Evolutionary conservation across 345 rosid genomes (phyloP), one percentile per base, ranked within the genome.

Genomic region (Populus simonii): DNA sequence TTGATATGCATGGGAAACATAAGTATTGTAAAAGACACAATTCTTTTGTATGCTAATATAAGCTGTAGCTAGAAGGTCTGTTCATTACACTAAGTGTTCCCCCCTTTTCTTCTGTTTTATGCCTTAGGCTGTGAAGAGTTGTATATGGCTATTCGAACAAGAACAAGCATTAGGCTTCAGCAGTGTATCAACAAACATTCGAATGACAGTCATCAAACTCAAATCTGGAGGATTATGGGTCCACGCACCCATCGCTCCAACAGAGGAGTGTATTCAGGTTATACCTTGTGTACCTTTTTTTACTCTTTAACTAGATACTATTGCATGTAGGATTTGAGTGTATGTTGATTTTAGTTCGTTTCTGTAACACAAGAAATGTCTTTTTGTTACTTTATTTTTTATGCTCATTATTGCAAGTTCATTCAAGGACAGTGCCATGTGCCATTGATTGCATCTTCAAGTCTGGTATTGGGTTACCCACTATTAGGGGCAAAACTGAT

Each of bases 191-290:
- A 93, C 97, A 2, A 96, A 96, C 82, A 93, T 91, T 72, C 85
- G 99, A 27, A 96, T 96, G 99, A 93, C 99, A 4, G 93, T 90
- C 71, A 93, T 96, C 90, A 96, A 92, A 80, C 92, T 96, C 41
- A 93, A 93, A 87, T 93, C 98, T 62, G 98, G 97, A 62, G 98
- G 99, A n/a, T 81, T 93, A 80, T 93, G 99, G 98, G 92, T 96
- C 74, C 99, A 96, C 85, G 99, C 99, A 15, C 98, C 99, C 55
- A 88, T 95, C 83, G 99, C 99, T 82, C 98, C 99, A n/a, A 93
- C 99, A 45, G 82, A 88, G 90, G 99, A 95, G 87, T 95, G 98
- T 74, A 89, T 92, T 33, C 89, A 90, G 98, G 97, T 93, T 80
- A 57, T 49, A 71, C 38, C 77, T 61, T 20, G 9, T 49, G 43